These are phyloP conservation scores for Tetrapyrgos nigripes DNA, from an alignment of 1,284 basidiomycete genomes.

Conservation along the genomic window DNA sequence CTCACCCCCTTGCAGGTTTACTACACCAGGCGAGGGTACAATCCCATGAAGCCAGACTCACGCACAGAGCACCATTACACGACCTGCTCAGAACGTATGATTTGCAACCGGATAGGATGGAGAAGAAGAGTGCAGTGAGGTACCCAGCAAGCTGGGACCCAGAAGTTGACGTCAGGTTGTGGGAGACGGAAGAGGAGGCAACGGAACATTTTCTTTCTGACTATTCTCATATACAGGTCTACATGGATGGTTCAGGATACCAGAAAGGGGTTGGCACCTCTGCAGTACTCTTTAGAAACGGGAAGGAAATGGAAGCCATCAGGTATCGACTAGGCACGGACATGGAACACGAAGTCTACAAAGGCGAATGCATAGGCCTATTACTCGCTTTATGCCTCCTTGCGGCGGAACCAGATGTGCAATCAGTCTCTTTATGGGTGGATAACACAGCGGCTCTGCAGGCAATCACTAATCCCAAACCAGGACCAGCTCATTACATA, in stretches of 20 bases:
- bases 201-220: neutral
- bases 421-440: neutral
- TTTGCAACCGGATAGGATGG: neutral
- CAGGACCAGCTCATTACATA: neutral
- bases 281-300: neutral
- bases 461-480: neutral
- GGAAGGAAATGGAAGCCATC: neutral
- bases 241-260: slow-evolving; percentile 3
- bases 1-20: neutral
- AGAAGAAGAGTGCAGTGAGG: neutral
- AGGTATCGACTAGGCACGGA: neutral
- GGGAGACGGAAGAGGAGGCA: neutral
- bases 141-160: neutral
- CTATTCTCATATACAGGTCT: neutral
- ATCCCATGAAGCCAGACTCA: neutral
- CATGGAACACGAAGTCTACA: slow-evolving; percentile 1
- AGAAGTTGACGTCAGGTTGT: neutral
- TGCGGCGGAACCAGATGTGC: neutral
- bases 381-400: neutral
- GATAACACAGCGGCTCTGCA: neutral
- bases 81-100: neutral
- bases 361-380: neutral
- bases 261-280: neutral
- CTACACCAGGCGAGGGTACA: too few species aligned
- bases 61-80: neutral